Base-by-base conservation (phyloP, 164 flowering plant species). In the Protea cynaroides region DNA sequence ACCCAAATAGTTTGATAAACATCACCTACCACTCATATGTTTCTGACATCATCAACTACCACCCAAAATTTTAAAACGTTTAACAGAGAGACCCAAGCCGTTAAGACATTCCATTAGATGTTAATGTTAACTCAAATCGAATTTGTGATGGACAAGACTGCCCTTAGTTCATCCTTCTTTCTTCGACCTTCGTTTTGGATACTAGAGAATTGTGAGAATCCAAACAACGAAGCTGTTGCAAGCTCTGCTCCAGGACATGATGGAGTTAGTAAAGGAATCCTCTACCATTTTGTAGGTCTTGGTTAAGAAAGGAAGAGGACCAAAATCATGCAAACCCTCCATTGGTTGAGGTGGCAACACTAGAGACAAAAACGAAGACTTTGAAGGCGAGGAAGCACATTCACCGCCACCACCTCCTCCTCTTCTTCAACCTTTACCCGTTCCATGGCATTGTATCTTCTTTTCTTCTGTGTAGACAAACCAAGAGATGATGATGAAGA, bases 251-350 rank as follows among this genome's bases (percentile, higher is more conserved):
- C 96, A 89, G 1, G 91, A 85, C 17, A 89, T 84, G 0, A 84
- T 60, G 7, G 67, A 5, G 59, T 89, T 87, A 14, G 88, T 85
- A 2, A 40, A 67, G 2, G 90, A 82, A 62, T 86, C 85, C 51
- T 85, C 92, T 62, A 86, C 92, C 81, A 89, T 89, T 50, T 82
- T 84, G 50, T 59, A 89, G 21, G 84, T 84, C 76, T 89, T 89
- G 65, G 63, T 82, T 78, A 86, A 53, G 59, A 89, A 89, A n/a
- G 92, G 90, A 58, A 90, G 86, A 10, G 90, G 85, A 25, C 84
- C 87, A 9, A 23, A 18, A 11, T 85, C 87, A 55, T 81, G 74
- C 65, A 88, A 61, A 14, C 87, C 89, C 64, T 78, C 80, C 66
- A 81, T 75, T 0, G 89, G 84, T 61, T 61, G 60, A 17, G 81